Evolutionary conservation across 768 basidiomycete species (phyloP).

Genomic region (Tulasnella sp.): DNA sequence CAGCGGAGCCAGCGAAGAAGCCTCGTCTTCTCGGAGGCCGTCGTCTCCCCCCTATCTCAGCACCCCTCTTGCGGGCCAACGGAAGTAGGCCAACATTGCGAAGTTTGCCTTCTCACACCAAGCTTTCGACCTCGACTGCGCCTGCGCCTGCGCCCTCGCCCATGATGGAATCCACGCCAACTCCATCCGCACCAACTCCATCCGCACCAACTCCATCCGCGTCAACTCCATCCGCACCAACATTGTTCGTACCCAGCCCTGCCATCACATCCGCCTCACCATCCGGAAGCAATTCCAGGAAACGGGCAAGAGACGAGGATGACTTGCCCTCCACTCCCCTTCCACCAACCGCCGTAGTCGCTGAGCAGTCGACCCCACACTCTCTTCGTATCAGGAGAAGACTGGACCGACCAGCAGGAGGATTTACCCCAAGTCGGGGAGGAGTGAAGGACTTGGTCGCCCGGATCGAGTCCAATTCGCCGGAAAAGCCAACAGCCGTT

Average conservation of each 20-base stretch:
- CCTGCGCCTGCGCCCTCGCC: background rate
- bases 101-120: background rate
- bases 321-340: background rate
- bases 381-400: background rate
- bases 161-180: no score
- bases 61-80: background rate
- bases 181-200: background rate
- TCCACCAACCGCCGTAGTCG: background rate
- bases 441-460: background rate
- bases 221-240: background rate
- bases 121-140: background rate
- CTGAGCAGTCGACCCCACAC: background rate
- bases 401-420: background rate
- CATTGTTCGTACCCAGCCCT: background rate
- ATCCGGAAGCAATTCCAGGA: background rate
- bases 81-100: background rate
- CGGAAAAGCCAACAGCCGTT: background rate
- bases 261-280: background rate
- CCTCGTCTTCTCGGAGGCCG: background rate
- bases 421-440: background rate
- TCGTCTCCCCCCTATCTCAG: background rate
- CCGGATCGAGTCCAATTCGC: background rate
- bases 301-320: slow-evolving; percentile 8
- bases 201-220: background rate
- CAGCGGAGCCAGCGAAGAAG: background rate